Evolutionary conservation across 495 filamentous ascomycete genomes (phyloP), one percentile per base, ranked within the genome.

Genomic region (Immersiella caudata): DNA sequence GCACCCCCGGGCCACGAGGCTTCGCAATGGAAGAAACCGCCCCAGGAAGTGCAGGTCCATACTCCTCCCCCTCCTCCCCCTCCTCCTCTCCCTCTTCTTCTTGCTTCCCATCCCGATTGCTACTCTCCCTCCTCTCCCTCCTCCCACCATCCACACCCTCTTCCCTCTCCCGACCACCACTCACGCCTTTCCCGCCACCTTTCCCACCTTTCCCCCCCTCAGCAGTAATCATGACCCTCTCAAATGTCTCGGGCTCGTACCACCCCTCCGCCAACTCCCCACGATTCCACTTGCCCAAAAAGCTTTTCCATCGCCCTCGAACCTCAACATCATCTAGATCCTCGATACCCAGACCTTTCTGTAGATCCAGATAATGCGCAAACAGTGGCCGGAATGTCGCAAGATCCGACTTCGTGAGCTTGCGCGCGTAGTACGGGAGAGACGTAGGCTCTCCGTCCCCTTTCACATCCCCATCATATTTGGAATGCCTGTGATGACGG

Each of bases 261-360:
- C 95, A 99, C 25, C 93, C 93, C 76, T 93, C 89, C 1, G 93
- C 90, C 63, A 99, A 83, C 83, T 96, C 93, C 79, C 91, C 92
- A 74, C 87, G 89, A 81, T 99, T 99, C 95, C 95, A 99, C 84
- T 93, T 94, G 2, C 85, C 79, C 16, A 93, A 75, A 73, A 97
- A 99, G 75, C 93, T 94, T 80, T 97, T 97, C 93, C 94, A 99
- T 49, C 95, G 81, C 0, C 94, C 95, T 56, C 85, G 88, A 0
- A 87, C 74, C 73, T 98, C 94, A 16, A 85, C 80, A 62, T 90
- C 87, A 49, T 82, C 79, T 50, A 99, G 74, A 2, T 87, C 83
- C 24, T 86, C 81, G 0, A 98, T 77, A 26, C 84, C 70, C 2
- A 91, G 74, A 11, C 86, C 79, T 78, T 99, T 98, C 74, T 97